These are phyloP conservation scores for Mycena citricolor DNA, from an alignment of 1,284 basidiomycete genomes.

Conservation along the genomic window DNA sequence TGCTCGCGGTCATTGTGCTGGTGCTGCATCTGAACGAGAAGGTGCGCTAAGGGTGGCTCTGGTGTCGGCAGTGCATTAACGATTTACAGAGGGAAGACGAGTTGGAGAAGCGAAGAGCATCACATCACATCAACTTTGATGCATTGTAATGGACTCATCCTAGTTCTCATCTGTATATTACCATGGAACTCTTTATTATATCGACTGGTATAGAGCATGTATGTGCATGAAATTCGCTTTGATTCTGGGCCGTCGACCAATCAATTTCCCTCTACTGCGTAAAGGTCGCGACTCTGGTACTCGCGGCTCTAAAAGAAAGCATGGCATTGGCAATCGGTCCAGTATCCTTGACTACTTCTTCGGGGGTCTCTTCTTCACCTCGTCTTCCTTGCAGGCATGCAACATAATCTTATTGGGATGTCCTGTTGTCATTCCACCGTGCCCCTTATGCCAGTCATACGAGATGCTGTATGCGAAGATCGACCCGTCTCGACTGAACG, in stretches of 20 bases:
- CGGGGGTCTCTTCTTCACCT: conserved; percentile 70
- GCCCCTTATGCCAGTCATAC: conserved; percentile 90
- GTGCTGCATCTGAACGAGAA: conserved; percentile 92
- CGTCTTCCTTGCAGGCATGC: conserved; percentile 87
- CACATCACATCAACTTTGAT: conserved; percentile 97
- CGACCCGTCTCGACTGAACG: conserved; percentile 84
- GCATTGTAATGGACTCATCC: conserved; percentile 65
- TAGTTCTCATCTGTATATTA: too few species aligned
- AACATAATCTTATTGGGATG: conserved; percentile 87
- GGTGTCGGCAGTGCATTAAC: conserved; percentile 8
- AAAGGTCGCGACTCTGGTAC: too few species aligned
- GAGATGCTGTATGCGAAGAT: conserved; percentile 89
- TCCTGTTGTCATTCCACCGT: conserved; percentile 79
- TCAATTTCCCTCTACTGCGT: too few species aligned
- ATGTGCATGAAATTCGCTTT: too few species aligned
- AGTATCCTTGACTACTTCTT: conserved; percentile 47
- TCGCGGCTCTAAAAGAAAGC: too few species aligned
- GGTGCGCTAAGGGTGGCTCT: conserved; percentile 39
- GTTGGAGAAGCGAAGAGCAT: conserved; percentile 79
- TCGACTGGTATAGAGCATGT: too few species aligned
- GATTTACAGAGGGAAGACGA: conserved; percentile 82
- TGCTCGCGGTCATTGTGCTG: conserved; percentile 82
- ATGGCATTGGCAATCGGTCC: too few species aligned
- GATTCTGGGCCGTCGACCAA: too few species aligned
- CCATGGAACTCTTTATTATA: too few species aligned